Evolutionary conservation across 2,329 filamentous ascomycete genomes (phyloP).

Genomic region (Calonectria henricotiae): DNA sequence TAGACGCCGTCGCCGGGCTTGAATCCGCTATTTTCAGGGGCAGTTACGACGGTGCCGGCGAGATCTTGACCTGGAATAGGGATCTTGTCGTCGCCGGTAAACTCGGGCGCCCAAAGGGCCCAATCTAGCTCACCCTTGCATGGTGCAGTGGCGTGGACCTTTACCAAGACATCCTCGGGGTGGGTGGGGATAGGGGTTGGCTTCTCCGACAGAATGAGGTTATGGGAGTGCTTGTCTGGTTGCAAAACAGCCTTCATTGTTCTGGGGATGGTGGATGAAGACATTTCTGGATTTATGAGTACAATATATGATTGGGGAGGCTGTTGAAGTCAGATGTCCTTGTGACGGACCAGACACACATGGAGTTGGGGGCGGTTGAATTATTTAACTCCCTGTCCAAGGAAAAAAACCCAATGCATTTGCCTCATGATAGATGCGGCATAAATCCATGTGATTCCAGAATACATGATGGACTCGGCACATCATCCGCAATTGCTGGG

Average conservation of each 20-base stretch:
- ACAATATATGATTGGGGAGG: neutral
- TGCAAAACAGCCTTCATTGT: conserved; percentile 43
- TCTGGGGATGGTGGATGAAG: conserved; percentile 2
- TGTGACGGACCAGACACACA: too few relatives aligned
- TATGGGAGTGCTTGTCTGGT: conserved; percentile 40
- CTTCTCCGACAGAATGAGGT: conserved; percentile 33
- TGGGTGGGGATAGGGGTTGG: conserved; percentile 44
- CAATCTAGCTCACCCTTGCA: conserved; percentile 57
- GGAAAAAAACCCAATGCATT: too few relatives aligned
- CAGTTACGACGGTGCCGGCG: conserved; percentile 57
- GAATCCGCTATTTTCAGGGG: conserved; percentile 50
- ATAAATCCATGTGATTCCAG: too few relatives aligned
- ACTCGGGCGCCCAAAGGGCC: conserved; percentile 46
- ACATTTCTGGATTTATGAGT: conserved; percentile 19
- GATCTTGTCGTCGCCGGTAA: conserved; percentile 45
- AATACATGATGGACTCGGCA: too few relatives aligned
- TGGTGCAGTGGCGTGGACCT: conserved; percentile 55
- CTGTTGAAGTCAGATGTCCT: too few relatives aligned
- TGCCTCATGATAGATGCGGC: too few relatives aligned
- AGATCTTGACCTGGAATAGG: conserved; percentile 59
- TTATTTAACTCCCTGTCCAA: too few relatives aligned
- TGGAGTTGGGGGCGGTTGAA: neutral
- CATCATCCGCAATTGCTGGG: too few relatives aligned
- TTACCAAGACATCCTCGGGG: conserved; percentile 54
- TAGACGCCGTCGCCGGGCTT: conserved; percentile 40